phyloP scores from a whole-genome alignment of 1,139 yeast species.

The Blastobotrys arbuscula region DNA sequence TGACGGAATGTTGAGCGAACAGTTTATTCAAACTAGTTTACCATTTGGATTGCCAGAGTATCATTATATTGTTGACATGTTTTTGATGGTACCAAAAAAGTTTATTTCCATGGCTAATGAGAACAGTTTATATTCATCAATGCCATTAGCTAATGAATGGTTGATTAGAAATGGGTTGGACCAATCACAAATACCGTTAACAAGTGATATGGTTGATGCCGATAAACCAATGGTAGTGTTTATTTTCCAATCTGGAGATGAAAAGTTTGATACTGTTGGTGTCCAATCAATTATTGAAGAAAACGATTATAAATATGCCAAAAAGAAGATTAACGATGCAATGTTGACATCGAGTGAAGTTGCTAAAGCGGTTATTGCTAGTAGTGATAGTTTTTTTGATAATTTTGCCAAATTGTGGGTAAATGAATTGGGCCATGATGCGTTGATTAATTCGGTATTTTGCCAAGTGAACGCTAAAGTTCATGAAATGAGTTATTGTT shows the following conservation, averaged over 20 bases:
- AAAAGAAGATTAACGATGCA: constrained; percentile 19
- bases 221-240: constrained; percentile 21
- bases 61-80: constrained; percentile 21
- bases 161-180: constrained; percentile 17
- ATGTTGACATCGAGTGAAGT: constrained; percentile 20
- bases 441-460: constrained; percentile 22
- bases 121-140: constrained; percentile 4
- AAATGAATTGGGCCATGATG: constrained; percentile 20
- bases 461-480: constrained; percentile 24
- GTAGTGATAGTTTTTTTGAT: constrained; percentile 24
- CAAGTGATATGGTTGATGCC: constrained; percentile 16
- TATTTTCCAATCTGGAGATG: constrained; percentile 20
- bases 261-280: constrained; percentile 4
- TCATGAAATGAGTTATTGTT: constrained; percentile 24
- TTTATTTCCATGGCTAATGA: neutral
- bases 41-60: constrained; percentile 26
- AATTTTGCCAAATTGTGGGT: constrained; percentile 26
- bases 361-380: constrained; percentile 24
- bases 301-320: constrained; percentile 12
- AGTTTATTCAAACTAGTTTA: constrained; percentile 22
- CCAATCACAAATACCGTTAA: constrained; percentile 20
- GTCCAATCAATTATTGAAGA: neutral
- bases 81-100: constrained; percentile 21
- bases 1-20: constrained; percentile 11
- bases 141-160: constrained; percentile 21